Evolutionary conservation across 805 yeast species (phyloP).

Genomic region (Hanseniaspora nectarophila): DNA sequence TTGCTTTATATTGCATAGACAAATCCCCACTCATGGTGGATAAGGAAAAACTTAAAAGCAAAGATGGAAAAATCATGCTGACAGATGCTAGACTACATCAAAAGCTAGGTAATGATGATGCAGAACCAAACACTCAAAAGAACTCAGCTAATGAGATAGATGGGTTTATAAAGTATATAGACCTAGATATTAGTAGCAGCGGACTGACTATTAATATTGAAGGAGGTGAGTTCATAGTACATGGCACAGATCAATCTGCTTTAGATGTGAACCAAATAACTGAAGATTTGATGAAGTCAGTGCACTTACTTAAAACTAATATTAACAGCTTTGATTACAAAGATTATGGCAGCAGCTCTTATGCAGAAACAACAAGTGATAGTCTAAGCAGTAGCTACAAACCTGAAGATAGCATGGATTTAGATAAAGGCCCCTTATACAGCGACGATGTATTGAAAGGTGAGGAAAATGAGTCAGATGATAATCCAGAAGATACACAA

Average conservation of each 20-base stretch:
- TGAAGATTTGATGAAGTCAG: constrained; percentile 9
- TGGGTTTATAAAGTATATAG: background rate
- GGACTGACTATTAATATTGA: constrained; percentile 2
- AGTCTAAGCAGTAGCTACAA: background rate
- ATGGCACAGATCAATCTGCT: background rate
- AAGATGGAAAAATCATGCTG: constrained; percentile 3
- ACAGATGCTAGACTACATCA: constrained; percentile 8
- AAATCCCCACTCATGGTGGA: constrained; percentile 12
- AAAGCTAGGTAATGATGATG: background rate
- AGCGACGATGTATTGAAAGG: background rate
- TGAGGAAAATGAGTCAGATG: background rate
- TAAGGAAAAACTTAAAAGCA: constrained; percentile 5
- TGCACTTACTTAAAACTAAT: background rate
- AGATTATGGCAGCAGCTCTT: background rate
- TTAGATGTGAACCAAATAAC: constrained; percentile 5
- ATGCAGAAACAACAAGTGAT: background rate
- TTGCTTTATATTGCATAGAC: constrained; percentile 9
- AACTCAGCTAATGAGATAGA: background rate
- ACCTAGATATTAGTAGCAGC: background rate
- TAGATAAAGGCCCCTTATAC: background rate
- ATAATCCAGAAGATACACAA: background rate
- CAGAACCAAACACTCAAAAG: background rate
- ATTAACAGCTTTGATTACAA: background rate
- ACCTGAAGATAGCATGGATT: constrained; percentile 18
- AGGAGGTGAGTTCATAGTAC: background rate